Percentiles rank a stretch among this genome's conserved stretches.
Evolutionary conservation across 345 rosid species (phyloP).

Genomic region (Populus simonii): DNA sequence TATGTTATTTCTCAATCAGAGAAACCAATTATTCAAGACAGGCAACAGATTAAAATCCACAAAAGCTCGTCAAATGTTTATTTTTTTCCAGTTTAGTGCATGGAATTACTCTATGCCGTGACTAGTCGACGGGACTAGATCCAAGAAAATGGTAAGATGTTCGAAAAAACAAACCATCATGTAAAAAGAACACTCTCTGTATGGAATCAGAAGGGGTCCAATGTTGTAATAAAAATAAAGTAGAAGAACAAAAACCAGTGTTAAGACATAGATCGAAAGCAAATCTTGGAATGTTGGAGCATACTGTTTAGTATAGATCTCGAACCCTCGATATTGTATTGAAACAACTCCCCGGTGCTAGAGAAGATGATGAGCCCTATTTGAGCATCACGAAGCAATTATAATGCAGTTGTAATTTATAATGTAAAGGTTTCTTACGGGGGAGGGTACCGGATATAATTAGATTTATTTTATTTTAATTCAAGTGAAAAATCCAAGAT

Average conservation of each 20-base stretch:
- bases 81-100: too few species aligned
- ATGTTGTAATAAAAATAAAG: background rate
- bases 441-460: too few species aligned
- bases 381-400: slow-evolving; percentile 38
- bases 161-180: background rate
- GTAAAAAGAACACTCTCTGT: background rate
- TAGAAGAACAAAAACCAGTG: background rate
- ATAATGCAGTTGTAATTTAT: too few species aligned
- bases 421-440: too few species aligned
- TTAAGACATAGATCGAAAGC: background rate
- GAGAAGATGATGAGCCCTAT: slow-evolving; percentile 49
- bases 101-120: too few species aligned
- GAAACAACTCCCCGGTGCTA: slow-evolving; percentile 38
- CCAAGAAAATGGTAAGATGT: background rate
- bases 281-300: background rate
- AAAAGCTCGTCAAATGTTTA: too few species aligned
- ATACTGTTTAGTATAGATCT: slow-evolving; percentile 16
- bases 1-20: too few species aligned
- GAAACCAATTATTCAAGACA: background rate
- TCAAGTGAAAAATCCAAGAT: too few species aligned
- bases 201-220: background rate
- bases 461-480: too few species aligned
- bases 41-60: too few species aligned
- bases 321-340: slow-evolving; percentile 38
- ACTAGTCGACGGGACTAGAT: too few species aligned